Evolutionary conservation across 2,329 filamentous ascomycete genomes (phyloP).

Genomic region (Monilinia vaccinii-corymbosi): DNA sequence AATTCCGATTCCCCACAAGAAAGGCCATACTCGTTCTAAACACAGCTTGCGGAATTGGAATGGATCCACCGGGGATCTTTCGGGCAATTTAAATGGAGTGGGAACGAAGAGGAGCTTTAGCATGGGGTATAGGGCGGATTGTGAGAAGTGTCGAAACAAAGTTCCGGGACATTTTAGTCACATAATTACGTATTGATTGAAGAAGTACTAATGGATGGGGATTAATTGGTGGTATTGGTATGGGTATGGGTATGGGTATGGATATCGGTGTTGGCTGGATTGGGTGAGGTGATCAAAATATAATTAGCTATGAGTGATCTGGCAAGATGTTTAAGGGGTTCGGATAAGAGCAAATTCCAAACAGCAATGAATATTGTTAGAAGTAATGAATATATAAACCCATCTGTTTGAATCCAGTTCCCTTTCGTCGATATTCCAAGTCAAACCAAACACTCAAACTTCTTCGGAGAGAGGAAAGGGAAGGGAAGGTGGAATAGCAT

Average conservation of each 20-base stretch:
- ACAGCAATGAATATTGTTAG: neutral
- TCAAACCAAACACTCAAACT: neutral
- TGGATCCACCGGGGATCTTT: constrained; percentile 18
- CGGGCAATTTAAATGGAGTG: constrained; percentile 10
- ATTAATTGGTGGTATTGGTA: neutral
- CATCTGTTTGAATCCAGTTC: neutral
- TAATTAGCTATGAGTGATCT: neutral
- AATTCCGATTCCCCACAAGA: constrained; percentile 25
- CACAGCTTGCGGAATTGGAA: constrained; percentile 28
- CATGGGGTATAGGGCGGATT: constrained; percentile 70
- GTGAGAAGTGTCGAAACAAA: constrained; percentile 66
- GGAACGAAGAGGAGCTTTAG: constrained; percentile 64
- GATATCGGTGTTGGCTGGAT: neutral
- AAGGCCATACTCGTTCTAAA: constrained; percentile 28
- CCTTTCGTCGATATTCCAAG: neutral
- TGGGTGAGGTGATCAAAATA: neutral
- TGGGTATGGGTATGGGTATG: too few relatives aligned
- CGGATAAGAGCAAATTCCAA: neutral
- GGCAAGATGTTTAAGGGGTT: neutral
- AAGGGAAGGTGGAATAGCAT: too few relatives aligned
- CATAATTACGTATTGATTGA: constrained; percentile 45
- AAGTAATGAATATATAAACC: neutral
- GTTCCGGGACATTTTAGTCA: constrained; percentile 76
- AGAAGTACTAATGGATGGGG: neutral
- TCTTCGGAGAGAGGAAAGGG: too few relatives aligned